phyloP scores from a whole-genome alignment of 192 early-diverging fungal genomes.

The Radiomyces spectabilis region DNA sequence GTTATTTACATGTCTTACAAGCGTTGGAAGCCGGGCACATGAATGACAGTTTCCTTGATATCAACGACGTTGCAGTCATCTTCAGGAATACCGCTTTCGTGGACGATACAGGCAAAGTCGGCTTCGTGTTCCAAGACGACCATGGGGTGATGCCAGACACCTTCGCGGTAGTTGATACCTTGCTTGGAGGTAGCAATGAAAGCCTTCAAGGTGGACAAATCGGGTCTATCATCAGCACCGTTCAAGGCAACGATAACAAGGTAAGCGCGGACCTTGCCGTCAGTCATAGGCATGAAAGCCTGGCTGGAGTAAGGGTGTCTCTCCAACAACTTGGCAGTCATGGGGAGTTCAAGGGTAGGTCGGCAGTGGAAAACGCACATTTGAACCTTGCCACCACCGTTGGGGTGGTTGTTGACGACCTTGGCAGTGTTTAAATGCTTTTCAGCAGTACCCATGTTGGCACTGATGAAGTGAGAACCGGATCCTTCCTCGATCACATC shows the following conservation, averaged over 20 bases:
- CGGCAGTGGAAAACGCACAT: conserved; percentile 64
- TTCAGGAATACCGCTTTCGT: conserved; percentile 64
- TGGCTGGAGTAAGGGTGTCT: conserved; percentile 81
- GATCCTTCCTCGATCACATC: conserved; percentile 54
- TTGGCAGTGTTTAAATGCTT: conserved; percentile 61
- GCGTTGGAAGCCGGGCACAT: conserved; percentile 21
- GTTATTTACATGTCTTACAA: too few species aligned
- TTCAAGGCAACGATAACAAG: conserved; percentile 79
- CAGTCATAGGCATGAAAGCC: conserved; percentile 76
- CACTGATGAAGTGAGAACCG: conserved; percentile 24
- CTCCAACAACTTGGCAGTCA: conserved; percentile 70
- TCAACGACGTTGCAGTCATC: conserved; percentile 70
- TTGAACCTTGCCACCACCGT: conserved; percentile 46
- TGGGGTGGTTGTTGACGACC: conserved; percentile 45
- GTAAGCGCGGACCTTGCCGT: conserved; percentile 43
- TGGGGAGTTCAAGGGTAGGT: conserved; percentile 35
- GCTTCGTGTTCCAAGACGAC: conserved; percentile 54
- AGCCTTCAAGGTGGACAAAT: conserved; percentile 63
- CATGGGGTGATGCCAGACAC: conserved; percentile 92
- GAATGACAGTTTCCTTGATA: conserved; percentile 12
- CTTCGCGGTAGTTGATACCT: conserved; percentile 76
- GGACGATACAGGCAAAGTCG: conserved; percentile 68
- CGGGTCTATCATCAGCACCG: conserved; percentile 60
- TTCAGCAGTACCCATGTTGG: conserved; percentile 72
- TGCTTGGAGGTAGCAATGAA: conserved; percentile 65